phyloP scores from a whole-genome alignment of 495 filamentous ascomycete species.

The Pyrenula massariospora region DNA sequence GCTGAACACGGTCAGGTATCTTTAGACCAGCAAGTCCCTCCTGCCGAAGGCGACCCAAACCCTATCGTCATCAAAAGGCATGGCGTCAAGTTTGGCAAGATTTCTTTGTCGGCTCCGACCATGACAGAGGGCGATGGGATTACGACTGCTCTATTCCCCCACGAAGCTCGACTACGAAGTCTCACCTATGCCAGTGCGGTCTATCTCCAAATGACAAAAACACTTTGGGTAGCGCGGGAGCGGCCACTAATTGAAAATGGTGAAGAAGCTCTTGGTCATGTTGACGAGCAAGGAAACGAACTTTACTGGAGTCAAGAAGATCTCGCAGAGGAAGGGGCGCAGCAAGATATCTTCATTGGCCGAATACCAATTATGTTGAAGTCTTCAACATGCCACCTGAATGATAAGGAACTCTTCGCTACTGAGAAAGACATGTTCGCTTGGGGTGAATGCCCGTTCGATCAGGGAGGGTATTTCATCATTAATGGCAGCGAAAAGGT shows the following conservation, averaged over 20 bases:
- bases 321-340: constrained; percentile 48
- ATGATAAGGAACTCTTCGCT: constrained; percentile 36
- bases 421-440: constrained; percentile 70
- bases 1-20: constrained; percentile 79
- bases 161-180: constrained; percentile 88
- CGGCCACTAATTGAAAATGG: constrained; percentile 43
- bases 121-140: constrained; percentile 87
- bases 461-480: constrained; percentile 96
- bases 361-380: constrained; percentile 97
- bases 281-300: constrained; percentile 27
- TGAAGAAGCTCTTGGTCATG: constrained; percentile 35
- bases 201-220: constrained; percentile 73
- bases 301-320: constrained; percentile 39
- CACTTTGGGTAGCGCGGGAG: constrained; percentile 70
- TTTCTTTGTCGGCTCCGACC: constrained; percentile 72
- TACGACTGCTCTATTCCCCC: constrained; percentile 68
- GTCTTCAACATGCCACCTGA: constrained; percentile 82
- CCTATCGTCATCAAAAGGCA: constrained; percentile 77
- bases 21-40: constrained; percentile 76
- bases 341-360: constrained; percentile 72
- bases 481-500: constrained; percentile 99
- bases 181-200: constrained; percentile 89
- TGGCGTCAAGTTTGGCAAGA: constrained; percentile 80
- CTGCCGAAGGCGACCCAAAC: constrained; percentile 51
- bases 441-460: constrained; percentile 92